Base-by-base conservation (phyloP, 2,329 filamentous ascomycete genomes). In the Colletotrichum graminicola region DNA sequence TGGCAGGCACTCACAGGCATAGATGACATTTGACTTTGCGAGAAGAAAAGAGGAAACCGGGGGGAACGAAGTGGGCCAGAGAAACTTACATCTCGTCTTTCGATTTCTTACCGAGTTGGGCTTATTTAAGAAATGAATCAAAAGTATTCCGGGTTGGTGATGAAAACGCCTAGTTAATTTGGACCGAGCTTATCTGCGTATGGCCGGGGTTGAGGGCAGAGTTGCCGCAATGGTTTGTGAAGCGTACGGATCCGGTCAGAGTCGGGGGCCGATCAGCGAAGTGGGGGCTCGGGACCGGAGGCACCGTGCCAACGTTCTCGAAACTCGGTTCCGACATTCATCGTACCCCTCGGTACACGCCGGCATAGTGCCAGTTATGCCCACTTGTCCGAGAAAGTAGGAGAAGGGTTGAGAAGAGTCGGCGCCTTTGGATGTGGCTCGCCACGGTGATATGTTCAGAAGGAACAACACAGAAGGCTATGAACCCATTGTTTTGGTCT, bases 1-100 rank as follows among this genome's bases (percentile, higher is more conserved):
- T 52, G 68, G 64, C 52, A 64, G 57, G 64, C 64, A 54, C 68
- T 59, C 41, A 70, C 49, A 56, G 56, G 63, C 63, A 70, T 67
- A 68, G 65, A 71, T 62, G 64, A 71, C 51, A 67, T 66, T 61
- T 62, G 61, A 54, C 34, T 52, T 51, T 52, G 29, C n/a, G 60
- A 49, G 23, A 62, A 49, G n/a, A 52, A 16, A 62, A 51, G 26
- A 51, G 26, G n/a, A 21, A 34, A 7, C 12, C 11, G 2, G 56
- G n/a, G 34, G 36, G 26, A 34, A 36, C 49, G n/a, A 63, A 36
- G 26, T 34, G 49, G 26, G 23, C 41, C 56, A 61, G 67, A 70
- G 16, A 45, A 16, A 41, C 26, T 43, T 14, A n/a, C 41, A 55
- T 51, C 62, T 36, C 47, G 55, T 49, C 63, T 60, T 54, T 21